phyloP scores from a whole-genome alignment of 2,329 filamentous ascomycete species.

The Meredithiella fracta region DNA sequence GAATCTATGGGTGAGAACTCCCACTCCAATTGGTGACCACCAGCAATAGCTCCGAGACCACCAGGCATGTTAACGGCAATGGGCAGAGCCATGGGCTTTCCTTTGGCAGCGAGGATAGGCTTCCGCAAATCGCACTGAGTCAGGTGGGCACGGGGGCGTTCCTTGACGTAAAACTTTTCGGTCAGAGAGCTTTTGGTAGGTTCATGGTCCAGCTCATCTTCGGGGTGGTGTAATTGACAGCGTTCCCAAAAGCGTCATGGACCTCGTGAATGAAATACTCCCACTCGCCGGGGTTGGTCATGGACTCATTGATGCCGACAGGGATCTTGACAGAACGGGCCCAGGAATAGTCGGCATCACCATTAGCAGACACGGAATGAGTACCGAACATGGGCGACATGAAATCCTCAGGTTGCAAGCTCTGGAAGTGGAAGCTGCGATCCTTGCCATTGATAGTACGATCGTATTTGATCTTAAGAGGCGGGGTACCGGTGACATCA shows the following conservation, averaged over 20 bases:
- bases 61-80: constrained; percentile 36
- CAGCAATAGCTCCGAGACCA: constrained; percentile 39
- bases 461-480: constrained; percentile 83
- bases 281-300: constrained; percentile 66
- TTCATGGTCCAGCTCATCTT: constrained; percentile 52
- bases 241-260: constrained; percentile 76
- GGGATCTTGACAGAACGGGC: constrained; percentile 56
- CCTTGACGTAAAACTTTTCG: constrained; percentile 70
- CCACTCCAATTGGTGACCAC: constrained; percentile 61
- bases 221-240: constrained; percentile 54
- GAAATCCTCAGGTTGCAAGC: constrained; percentile 77
- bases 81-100: constrained; percentile 50
- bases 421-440: constrained; percentile 78
- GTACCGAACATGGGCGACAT: constrained; percentile 57
- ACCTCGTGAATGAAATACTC: constrained; percentile 84
- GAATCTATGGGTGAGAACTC: constrained; percentile 62
- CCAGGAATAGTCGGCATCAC: constrained; percentile 53
- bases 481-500: constrained; percentile 74
- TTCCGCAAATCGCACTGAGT: constrained; percentile 61
- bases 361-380: constrained; percentile 41
- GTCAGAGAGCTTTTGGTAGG: constrained; percentile 46
- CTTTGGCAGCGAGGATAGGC: constrained; percentile 70
- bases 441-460: constrained; percentile 71
- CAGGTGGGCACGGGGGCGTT: constrained; percentile 61
- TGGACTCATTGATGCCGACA: constrained; percentile 79